phyloP scores from a whole-genome alignment of 306 rosid species.

The Fragaria vesca region DNA sequence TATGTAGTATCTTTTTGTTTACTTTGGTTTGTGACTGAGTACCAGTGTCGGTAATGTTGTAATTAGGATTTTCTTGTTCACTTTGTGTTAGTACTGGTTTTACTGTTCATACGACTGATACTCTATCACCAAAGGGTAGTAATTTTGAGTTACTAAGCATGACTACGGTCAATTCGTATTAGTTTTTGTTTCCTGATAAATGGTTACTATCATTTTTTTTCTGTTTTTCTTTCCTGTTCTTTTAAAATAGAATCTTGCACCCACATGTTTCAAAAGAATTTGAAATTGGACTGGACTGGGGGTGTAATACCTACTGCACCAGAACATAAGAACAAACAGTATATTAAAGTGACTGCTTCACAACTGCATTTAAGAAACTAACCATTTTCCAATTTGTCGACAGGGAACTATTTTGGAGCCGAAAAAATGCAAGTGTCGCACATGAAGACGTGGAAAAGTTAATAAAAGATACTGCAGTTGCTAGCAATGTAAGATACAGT shows the following conservation, averaged over 20 bases:
- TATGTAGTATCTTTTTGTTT: background rate
- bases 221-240: background rate
- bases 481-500: background rate
- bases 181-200: background rate
- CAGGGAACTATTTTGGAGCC: background rate
- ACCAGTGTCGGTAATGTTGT: background rate
- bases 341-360: background rate
- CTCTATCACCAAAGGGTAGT: background rate
- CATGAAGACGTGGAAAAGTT: background rate
- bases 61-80: background rate
- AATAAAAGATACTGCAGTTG: background rate
- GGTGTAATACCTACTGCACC: background rate
- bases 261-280: background rate
- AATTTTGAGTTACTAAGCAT: background rate
- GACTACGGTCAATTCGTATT: too few relatives aligned
- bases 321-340: background rate
- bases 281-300: background rate
- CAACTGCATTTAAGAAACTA: background rate
- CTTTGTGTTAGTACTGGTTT: background rate
- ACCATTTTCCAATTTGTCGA: background rate
- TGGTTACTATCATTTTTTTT: background rate
- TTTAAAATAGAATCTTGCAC: background rate
- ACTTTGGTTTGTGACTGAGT: background rate
- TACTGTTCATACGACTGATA: background rate
- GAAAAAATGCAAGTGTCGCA: background rate